These are phyloP conservation scores for Xylaria acuta DNA, from an alignment of 495 filamentous ascomycete species.

Conservation along the genomic window DNA sequence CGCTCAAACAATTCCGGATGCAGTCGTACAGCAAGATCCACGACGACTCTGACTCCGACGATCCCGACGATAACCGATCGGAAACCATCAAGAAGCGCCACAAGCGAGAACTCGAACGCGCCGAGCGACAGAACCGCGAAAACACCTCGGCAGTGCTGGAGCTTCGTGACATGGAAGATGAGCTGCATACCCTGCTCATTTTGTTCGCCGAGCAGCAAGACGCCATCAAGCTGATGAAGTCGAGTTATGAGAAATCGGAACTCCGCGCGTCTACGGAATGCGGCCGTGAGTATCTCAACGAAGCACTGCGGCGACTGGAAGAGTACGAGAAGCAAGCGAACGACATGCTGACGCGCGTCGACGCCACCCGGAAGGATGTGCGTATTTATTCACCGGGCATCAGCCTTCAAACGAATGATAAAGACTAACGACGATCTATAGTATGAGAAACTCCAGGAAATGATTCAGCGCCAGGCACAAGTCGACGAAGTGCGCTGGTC, in stretches of 20 bases:
- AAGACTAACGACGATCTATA: constrained; percentile 29
- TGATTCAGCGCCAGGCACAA: constrained; percentile 73
- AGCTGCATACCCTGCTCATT: constrained; percentile 63
- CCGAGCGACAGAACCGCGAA: constrained; percentile 62
- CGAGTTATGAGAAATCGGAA: constrained; percentile 42
- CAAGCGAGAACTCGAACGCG: constrained; percentile 55
- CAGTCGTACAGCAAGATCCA: constrained; percentile 52
- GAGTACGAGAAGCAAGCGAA: constrained; percentile 63
- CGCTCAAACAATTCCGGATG: constrained; percentile 67
- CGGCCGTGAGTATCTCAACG: constrained; percentile 55
- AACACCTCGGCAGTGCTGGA: constrained; percentile 70
- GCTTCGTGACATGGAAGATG: constrained; percentile 70
- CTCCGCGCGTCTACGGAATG: constrained; percentile 42
- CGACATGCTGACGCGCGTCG: constrained; percentile 64
- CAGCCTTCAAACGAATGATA: not conserved
- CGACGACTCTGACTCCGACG: constrained; percentile 58
- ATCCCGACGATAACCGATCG: constrained; percentile 51
- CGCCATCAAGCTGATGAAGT: constrained; percentile 57
- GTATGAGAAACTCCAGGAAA: constrained; percentile 71
- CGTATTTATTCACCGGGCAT: constrained; percentile 14
- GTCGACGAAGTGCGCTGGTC: constrained; percentile 71
- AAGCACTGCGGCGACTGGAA: constrained; percentile 58
- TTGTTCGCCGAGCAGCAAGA: constrained; percentile 64
- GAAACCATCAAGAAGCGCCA: constrained; percentile 55
- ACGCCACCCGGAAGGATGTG: constrained; percentile 53